Base-by-base conservation (phyloP, 495 filamentous ascomycete species). In the Physcia stellaris region DNA sequence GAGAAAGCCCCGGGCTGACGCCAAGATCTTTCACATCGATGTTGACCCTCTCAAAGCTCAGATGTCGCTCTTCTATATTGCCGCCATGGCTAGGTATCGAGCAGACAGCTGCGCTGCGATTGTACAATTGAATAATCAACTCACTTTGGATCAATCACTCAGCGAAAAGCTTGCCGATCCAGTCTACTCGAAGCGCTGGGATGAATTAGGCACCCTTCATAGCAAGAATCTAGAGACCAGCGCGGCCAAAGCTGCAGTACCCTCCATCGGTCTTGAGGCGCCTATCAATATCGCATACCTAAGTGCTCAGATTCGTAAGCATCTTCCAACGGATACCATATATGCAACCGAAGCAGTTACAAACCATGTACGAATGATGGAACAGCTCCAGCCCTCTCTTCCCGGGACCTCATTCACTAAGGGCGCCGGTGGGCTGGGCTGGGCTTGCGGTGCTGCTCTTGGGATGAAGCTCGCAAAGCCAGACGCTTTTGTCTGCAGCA, bases 321-420 rank as follows among this genome's bases (percentile, higher is more conserved):
- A 69, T 11, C 77, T 76, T 27, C 87, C 87, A 0, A 35, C 64
- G 17, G 82, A 88, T 52, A 82, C 86, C 4, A 83, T 94, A 42
- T 92, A 74, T 64, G 78, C 79, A 3, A 67, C 94, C 40, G 88
- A 96, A 61, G 77, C 88, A 1, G 88, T 96, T 15, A 96, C 88
- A 5, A 78, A 83, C 39, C 85, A 83, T 0, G 57, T 53, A 1
- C 73, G 81, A 35, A 83, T 92, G 11, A 77, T 84, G 15, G 85
- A 96, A 48, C 79, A 84, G 46, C 53, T 95, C n/a, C 72, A 74
- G 50, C 77, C 79, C 9, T 81, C 73, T 10, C 45, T 75, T 1
- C 87, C 86, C 0, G 83, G 86, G 4, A 77, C 75, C 5, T 90
- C 84, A 79, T 77, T 94, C 52, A 94, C 93, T 62, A 95, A 86